These are phyloP conservation scores for Suzukiozyma palmioleophila DNA, from an alignment of 1,139 yeast genomes.

Conservation along the genomic window DNA sequence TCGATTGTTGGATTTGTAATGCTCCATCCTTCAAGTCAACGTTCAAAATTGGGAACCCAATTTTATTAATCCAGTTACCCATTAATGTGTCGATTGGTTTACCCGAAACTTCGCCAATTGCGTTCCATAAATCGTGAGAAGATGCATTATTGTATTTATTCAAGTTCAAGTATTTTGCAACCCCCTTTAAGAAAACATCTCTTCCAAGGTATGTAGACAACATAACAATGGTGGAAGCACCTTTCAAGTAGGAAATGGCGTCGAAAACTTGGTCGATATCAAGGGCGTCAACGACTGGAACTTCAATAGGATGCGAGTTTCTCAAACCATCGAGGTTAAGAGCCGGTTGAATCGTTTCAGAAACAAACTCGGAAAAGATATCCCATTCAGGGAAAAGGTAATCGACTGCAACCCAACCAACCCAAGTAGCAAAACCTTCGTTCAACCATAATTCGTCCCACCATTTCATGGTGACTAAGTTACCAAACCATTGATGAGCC, in stretches of 20 bases:
- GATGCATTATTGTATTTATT: conserved; percentile 76
- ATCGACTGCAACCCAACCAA: conserved; percentile 78
- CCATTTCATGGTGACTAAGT: conserved; percentile 90
- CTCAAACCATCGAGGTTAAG: conserved; percentile 66
- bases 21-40: conserved; percentile 37
- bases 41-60: conserved; percentile 78
- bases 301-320: conserved; percentile 82
- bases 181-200: conserved; percentile 66
- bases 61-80: conserved; percentile 78
- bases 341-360: conserved; percentile 67
- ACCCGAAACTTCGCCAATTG: conserved; percentile 69
- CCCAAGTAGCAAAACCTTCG: conserved; percentile 89
- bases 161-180: conserved; percentile 60
- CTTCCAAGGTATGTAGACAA: conserved; percentile 64
- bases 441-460: conserved; percentile 93
- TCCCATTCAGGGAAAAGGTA: conserved; percentile 82
- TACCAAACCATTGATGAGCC: conserved; percentile 94
- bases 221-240: conserved; percentile 74
- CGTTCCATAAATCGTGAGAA: conserved; percentile 77
- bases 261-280: conserved; percentile 86
- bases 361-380: conserved; percentile 71
- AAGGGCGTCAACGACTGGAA: conserved; percentile 73
- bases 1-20: conserved; percentile 61
- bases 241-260: conserved; percentile 78
- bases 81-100: conserved; percentile 68